Conservation (phyloP, 2,329 filamentous ascomycete genomes). For the Metarhizium anisopliae region DNA sequence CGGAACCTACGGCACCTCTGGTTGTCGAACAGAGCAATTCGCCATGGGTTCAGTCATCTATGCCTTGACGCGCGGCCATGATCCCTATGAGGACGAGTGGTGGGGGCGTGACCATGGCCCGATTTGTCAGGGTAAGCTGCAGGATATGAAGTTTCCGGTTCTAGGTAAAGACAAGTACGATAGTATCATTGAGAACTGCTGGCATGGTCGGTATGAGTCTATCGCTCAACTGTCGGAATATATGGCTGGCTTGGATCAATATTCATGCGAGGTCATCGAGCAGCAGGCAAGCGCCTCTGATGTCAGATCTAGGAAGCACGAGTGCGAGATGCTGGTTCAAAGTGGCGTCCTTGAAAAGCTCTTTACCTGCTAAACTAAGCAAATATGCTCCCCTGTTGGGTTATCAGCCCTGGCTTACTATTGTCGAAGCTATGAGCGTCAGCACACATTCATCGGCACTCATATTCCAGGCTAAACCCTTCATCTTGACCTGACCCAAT, state of each 20-base stretch:
- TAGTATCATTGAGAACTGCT: conserved; percentile 7
- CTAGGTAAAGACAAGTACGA: conserved; percentile 4
- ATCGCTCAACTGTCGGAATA: conserved; percentile 3
- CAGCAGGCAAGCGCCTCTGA: background rate
- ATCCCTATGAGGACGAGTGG: conserved; percentile 6
- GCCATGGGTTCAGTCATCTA: conserved; percentile 8
- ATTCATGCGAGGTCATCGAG: conserved; percentile 2
- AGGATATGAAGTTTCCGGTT: conserved; percentile 7
- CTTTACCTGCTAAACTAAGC: background rate
- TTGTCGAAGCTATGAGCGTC: background rate
- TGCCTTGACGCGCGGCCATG: conserved; percentile 5
- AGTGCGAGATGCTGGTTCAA: conserved; percentile 2
- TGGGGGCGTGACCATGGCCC: conserved; percentile 5
- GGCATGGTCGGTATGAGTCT: conserved; percentile 7
- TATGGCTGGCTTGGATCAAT: conserved; percentile 3
- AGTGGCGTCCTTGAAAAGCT: conserved; percentile 1
- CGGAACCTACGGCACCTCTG: conserved; percentile 5
- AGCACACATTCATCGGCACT: background rate
- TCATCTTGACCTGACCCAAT: background rate
- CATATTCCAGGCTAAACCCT: background rate
- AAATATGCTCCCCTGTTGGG: background rate
- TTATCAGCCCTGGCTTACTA: background rate
- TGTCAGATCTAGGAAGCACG: background rate
- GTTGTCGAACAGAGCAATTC: conserved; percentile 7
- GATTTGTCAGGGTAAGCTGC: conserved; percentile 4